Evolutionary conservation across 805 yeast genomes (phyloP).

Genomic region (Wickerhamomyces bisporus): DNA sequence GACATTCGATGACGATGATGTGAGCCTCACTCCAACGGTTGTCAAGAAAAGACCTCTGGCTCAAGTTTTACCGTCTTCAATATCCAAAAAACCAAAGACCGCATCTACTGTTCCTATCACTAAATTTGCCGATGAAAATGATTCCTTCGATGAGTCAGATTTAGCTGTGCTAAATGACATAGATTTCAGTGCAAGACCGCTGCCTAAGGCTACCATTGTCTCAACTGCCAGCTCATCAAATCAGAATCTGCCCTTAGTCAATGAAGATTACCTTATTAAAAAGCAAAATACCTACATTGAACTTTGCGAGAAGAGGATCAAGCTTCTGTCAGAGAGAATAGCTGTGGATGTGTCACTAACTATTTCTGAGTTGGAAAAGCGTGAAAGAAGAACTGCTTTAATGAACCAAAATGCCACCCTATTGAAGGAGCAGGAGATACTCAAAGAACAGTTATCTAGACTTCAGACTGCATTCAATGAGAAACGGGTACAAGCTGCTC

Average conservation of each 20-base stretch:
- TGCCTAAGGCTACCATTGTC: not conserved
- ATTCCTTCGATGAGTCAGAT: conserved; percentile 1
- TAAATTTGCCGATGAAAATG: not conserved
- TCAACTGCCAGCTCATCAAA: not conserved
- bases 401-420: not conserved
- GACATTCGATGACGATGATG: conserved; percentile 21
- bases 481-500: too few species aligned
- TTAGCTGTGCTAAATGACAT: not conserved
- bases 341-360: not conserved
- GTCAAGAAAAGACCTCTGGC: conserved; percentile 4
- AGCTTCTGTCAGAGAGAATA: not conserved
- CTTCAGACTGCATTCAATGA: not conserved
- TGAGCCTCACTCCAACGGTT: conserved; percentile 1
- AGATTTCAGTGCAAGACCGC: not conserved
- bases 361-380: not conserved
- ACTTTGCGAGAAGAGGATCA: not conserved
- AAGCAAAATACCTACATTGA: conserved; percentile 1
- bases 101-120: too few species aligned
- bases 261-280: not conserved
- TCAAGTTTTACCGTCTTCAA: not conserved
- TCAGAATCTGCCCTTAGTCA: not conserved
- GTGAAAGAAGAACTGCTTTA: not conserved
- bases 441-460: not conserved
- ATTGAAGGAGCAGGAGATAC: not conserved
- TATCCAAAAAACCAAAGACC: conserved; percentile 8